Percentiles rank a stretch among this genome's conserved stretches.
Conservation (phyloP, 2,329 filamentous ascomycete genomes). For the Colletotrichum musae region DNA sequence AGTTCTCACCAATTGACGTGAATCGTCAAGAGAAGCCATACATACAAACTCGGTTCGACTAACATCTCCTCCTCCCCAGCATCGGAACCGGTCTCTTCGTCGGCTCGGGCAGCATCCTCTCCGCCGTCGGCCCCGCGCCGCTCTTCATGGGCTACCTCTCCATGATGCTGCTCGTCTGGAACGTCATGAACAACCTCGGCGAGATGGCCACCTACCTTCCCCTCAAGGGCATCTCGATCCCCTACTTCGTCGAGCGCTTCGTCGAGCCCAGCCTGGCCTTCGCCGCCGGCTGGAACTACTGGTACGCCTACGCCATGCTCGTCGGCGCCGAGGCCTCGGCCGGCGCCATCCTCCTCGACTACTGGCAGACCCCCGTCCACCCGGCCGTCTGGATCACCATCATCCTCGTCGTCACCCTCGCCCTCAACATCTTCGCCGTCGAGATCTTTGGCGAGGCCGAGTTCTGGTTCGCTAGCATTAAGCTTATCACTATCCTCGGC, state of each 20-base stretch:
- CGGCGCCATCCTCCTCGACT: conserved; percentile 71
- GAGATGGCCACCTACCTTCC: conserved; percentile 71
- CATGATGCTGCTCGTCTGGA: conserved; percentile 69
- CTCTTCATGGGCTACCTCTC: conserved; percentile 78
- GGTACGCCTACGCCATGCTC: conserved; percentile 73
- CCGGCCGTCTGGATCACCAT: conserved; percentile 73
- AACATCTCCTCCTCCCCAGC: conserved; percentile 45
- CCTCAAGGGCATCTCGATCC: conserved; percentile 69
- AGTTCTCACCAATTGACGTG: conserved; percentile 40
- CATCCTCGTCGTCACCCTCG: conserved; percentile 66
- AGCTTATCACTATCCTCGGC: conserved; percentile 71
- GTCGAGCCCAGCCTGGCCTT: conserved; percentile 70
- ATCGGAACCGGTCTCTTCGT: conserved; percentile 77
- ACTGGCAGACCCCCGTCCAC: conserved; percentile 69
- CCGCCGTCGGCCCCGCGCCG: conserved; percentile 73
- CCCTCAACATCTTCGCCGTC: conserved; percentile 71
- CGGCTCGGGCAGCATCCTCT: conserved; percentile 70
- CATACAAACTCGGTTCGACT: background rate
- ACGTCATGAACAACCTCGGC: conserved; percentile 68
- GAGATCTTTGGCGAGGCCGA: conserved; percentile 73
- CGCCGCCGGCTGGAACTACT: conserved; percentile 73
- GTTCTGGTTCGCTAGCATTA: conserved; percentile 73
- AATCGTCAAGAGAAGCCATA: background rate
- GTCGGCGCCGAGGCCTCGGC: conserved; percentile 72
- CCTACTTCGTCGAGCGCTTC: conserved; percentile 70